Evolutionary conservation across 257 asterid genomes (phyloP).

Genomic region (Jaltomata sinuosa): DNA sequence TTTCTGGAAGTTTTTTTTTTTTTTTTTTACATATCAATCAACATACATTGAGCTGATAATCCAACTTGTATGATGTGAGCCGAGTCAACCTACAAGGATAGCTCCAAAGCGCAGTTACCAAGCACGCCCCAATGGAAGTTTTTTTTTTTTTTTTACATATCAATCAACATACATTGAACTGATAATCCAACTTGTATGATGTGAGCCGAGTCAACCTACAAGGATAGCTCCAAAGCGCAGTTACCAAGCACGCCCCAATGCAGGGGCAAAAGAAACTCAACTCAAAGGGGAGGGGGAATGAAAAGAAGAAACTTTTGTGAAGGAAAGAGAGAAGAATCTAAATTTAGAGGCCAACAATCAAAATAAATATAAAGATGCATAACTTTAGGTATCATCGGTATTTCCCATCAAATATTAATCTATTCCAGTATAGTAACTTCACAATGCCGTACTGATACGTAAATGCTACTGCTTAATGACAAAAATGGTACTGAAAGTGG

Average conservation of each 20-base stretch:
- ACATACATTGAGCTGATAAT: neutral
- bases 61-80: neutral
- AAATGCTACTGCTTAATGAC: conserved; percentile 2
- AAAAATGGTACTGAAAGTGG: neutral
- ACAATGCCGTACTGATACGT: conserved; percentile 1
- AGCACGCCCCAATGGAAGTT: too few relatives aligned
- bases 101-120: neutral
- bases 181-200: neutral
- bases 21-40: neutral
- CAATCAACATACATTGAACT: neutral
- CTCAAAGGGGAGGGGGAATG: neutral
- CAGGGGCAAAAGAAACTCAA: neutral
- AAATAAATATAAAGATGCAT: neutral
- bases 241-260: neutral
- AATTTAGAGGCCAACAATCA: neutral
- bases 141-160: neutral
- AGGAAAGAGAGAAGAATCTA: neutral
- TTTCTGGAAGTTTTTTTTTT: too few relatives aligned
- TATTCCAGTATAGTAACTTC: neutral
- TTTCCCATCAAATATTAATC: neutral
- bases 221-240: neutral
- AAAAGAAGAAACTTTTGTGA: neutral
- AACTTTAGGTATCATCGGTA: neutral
- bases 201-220: neutral
- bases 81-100: neutral